Percentiles rank a stretch among this genome's conserved stretches.
Evolutionary conservation across 169 alveolate genomes (phyloP).

Genomic region (Babesia bovis): DNA sequence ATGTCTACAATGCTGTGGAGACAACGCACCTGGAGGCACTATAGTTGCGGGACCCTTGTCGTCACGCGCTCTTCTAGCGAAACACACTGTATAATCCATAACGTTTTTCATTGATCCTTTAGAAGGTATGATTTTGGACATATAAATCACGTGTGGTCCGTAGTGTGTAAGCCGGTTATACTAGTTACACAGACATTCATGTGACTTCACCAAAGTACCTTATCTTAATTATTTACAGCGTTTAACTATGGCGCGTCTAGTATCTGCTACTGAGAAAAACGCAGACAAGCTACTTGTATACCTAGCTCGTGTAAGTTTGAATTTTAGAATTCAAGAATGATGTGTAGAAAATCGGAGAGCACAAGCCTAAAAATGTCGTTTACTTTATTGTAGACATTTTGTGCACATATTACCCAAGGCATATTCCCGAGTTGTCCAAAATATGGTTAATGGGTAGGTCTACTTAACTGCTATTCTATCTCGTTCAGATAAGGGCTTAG

Average conservation of each 20-base stretch:
- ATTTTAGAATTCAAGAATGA: background rate
- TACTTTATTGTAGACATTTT: constrained; percentile 68
- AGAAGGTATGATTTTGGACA: background rate
- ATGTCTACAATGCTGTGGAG: background rate
- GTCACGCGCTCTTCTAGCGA: constrained; percentile 1
- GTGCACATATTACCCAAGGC: constrained; percentile 68
- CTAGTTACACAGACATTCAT: too few species aligned
- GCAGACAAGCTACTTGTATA: constrained; percentile 62
- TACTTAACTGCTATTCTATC: background rate
- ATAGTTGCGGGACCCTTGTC: background rate
- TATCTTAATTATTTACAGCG: background rate
- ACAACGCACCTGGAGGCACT: constrained; percentile 44
- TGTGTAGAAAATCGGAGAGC: constrained; percentile 64
- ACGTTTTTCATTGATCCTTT: background rate
- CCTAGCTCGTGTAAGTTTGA: constrained; percentile 55
- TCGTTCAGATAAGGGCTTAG: constrained; percentile 80
- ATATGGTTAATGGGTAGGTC: constrained; percentile 63
- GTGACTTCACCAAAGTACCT: too few species aligned
- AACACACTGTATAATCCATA: background rate
- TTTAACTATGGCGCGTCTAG: constrained; percentile 9
- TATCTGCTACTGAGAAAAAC: constrained; percentile 33
- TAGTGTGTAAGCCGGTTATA: background rate
- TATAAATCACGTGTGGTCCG: background rate
- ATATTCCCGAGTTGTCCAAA: constrained; percentile 55
- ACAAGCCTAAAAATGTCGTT: constrained; percentile 63